Percentiles rank a stretch among this genome's conserved stretches.
phyloP scores from a whole-genome alignment of 305 asterid species.

The Fraxinus latifolia region DNA sequence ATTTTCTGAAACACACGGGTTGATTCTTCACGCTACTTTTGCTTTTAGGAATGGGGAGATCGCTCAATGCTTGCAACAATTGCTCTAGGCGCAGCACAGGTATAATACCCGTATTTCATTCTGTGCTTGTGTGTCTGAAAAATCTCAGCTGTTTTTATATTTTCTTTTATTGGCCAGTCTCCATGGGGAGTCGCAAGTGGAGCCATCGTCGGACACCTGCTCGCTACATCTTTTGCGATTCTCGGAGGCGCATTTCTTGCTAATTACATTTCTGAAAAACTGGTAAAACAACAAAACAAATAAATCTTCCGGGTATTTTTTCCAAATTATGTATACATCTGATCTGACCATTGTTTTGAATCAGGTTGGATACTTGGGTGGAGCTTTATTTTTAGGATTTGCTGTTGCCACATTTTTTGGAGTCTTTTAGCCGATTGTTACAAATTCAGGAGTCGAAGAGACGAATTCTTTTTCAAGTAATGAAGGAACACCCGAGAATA shows the following conservation, averaged over 20 bases:
- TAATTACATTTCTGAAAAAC: constrained; percentile 82
- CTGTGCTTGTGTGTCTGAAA: neutral
- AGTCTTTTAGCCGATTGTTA: neutral
- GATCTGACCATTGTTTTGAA: neutral
- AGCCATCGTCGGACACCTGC: constrained; percentile 78
- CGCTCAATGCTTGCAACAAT: constrained; percentile 96
- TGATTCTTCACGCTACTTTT: neutral
- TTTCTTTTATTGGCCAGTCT: constrained; percentile 43
- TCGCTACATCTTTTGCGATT: constrained; percentile 78
- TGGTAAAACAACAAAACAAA: constrained; percentile 44
- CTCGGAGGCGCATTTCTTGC: constrained; percentile 91
- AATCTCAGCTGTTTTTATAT: neutral
- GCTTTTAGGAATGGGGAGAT: constrained; percentile 94
- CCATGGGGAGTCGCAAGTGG: constrained; percentile 99
- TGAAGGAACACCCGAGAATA: neutral
- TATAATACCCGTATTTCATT: constrained; percentile 18
- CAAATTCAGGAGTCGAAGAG: neutral
- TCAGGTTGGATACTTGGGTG: constrained; percentile 10
- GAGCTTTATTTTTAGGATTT: constrained; percentile 5
- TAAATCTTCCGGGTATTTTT: neutral
- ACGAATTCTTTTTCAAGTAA: neutral
- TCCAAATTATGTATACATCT: neutral
- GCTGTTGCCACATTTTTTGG: constrained; percentile 8
- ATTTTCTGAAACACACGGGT: neutral
- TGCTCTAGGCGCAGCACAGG: constrained; percentile 98